Conservation (phyloP, 352 stramenopile species). For the Pythium biforme region DNA sequence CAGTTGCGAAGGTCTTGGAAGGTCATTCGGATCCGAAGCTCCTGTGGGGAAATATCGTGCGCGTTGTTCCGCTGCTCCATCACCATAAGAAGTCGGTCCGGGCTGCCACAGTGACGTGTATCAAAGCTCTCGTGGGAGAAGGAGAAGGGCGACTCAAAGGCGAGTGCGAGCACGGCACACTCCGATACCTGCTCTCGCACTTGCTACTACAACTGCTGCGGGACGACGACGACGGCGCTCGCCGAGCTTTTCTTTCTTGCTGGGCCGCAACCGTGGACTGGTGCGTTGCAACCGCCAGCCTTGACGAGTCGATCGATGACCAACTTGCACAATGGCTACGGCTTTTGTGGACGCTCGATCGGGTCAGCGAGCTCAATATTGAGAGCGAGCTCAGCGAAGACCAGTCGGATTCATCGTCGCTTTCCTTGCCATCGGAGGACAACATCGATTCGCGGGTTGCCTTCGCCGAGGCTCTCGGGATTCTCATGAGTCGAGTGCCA, state of each 20-base stretch:
- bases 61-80: constrained; percentile 53
- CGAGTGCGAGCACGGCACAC: neutral
- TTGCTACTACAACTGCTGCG: constrained; percentile 61
- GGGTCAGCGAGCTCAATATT: constrained; percentile 21
- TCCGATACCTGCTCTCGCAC: constrained; percentile 45
- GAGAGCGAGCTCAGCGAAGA: neutral
- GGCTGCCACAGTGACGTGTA: constrained; percentile 41
- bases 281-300: constrained; percentile 19
- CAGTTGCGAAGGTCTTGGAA: constrained; percentile 12
- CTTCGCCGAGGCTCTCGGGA: constrained; percentile 61
- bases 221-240: constrained; percentile 36
- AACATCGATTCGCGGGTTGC: constrained; percentile 40
- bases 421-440: constrained; percentile 18
- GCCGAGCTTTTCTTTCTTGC: constrained; percentile 29
- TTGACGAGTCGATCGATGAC: constrained; percentile 28
- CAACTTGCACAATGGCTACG: constrained; percentile 40
- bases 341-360: constrained; percentile 51
- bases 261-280: constrained; percentile 45
- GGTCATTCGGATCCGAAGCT: neutral
- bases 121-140: constrained; percentile 28
- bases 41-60: constrained; percentile 16
- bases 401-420: neutral
- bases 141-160: neutral
- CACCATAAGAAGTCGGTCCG: constrained; percentile 47
- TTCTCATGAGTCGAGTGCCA: constrained; percentile 36